These are phyloP conservation scores for Syzygium grande DNA, from an alignment of 345 rosid species.

Conservation along the genomic window DNA sequence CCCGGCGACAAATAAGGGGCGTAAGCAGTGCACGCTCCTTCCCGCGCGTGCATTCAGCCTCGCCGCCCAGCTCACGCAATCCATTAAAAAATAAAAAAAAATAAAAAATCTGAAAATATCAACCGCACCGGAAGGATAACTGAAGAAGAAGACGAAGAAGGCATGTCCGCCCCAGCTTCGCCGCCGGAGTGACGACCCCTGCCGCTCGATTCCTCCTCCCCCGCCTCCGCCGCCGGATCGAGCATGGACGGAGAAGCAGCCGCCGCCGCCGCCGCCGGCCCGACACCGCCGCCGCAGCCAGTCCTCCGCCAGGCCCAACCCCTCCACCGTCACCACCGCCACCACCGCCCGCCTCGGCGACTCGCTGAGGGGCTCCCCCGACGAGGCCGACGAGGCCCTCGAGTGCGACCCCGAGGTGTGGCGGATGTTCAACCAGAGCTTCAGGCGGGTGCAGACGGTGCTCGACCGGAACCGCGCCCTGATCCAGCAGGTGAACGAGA, in stretches of 20 bases:
- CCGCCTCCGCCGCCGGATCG: not conserved
- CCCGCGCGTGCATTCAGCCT: not conserved
- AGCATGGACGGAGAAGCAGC: not conserved
- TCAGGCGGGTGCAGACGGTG: slow-evolving; percentile 64
- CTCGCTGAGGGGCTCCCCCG: not conserved
- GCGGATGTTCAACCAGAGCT: slow-evolving; percentile 40
- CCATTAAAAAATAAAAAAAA: not conserved
- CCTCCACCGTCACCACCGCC: slow-evolving; percentile 11
- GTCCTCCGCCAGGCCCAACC: slow-evolving; percentile 2
- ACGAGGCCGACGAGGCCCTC: not conserved
- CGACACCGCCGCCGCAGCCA: slow-evolving; percentile 3
- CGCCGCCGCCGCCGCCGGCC: not conserved
- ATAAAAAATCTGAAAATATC: not conserved
- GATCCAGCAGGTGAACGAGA: slow-evolving; percentile 87
- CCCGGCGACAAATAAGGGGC: too few relatives aligned
- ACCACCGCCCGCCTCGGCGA: not conserved
- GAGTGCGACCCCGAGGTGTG: slow-evolving; percentile 54
- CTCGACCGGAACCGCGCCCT: slow-evolving; percentile 71
- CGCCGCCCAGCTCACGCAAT: not conserved
- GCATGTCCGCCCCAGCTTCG: not conserved
- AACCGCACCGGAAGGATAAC: not conserved
- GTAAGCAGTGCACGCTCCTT: not conserved
- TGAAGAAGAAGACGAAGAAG: not conserved
- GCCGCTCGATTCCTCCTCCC: not conserved
- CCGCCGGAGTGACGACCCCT: not conserved